A percentile compares a stretch with the other conserved stretches of the same genome.
phyloP scores from a whole-genome alignment of 768 basidiomycete species.

The Leccinum subgranulosum region DNA sequence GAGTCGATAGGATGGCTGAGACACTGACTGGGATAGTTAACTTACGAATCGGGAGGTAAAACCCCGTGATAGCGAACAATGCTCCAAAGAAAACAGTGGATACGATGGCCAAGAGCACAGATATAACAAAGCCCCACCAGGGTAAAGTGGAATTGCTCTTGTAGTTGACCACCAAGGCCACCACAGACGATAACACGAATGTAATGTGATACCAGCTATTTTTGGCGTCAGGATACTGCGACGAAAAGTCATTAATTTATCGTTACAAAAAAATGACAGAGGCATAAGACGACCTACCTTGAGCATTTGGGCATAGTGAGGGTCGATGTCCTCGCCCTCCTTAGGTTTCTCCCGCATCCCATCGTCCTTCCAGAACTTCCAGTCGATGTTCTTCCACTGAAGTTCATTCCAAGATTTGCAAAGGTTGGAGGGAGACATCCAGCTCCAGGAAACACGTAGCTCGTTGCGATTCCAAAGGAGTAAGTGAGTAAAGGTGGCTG shows the following conservation, averaged over 20 bases:
- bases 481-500: slow-evolving; percentile 52
- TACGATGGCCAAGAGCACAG: slow-evolving; percentile 47
- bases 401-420: slow-evolving; percentile 21
- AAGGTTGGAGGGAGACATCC: slow-evolving; percentile 37
- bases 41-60: slow-evolving; percentile 17
- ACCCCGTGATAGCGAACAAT: slow-evolving; percentile 48
- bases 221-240: slow-evolving; percentile 33
- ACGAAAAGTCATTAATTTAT: neutral
- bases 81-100: slow-evolving; percentile 54
- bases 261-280: slow-evolving; percentile 10
- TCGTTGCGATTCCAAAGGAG: slow-evolving; percentile 53
- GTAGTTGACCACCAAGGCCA: slow-evolving; percentile 55
- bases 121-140: slow-evolving; percentile 57
- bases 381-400: slow-evolving; percentile 34
- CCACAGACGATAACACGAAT: slow-evolving; percentile 35
- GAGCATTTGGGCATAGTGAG: slow-evolving; percentile 54
- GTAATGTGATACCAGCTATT: slow-evolving; percentile 32
- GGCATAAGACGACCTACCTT: slow-evolving; percentile 23
- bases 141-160: slow-evolving; percentile 52
- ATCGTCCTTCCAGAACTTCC: slow-evolving; percentile 34
- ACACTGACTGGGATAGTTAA: neutral
- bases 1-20: neutral
- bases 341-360: slow-evolving; percentile 25
- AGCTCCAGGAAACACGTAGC: slow-evolving; percentile 43
- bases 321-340: slow-evolving; percentile 43